These are phyloP conservation scores for Talaromyces funiculosus DNA, from an alignment of 2,329 filamentous ascomycete genomes.

Conservation along the genomic window DNA sequence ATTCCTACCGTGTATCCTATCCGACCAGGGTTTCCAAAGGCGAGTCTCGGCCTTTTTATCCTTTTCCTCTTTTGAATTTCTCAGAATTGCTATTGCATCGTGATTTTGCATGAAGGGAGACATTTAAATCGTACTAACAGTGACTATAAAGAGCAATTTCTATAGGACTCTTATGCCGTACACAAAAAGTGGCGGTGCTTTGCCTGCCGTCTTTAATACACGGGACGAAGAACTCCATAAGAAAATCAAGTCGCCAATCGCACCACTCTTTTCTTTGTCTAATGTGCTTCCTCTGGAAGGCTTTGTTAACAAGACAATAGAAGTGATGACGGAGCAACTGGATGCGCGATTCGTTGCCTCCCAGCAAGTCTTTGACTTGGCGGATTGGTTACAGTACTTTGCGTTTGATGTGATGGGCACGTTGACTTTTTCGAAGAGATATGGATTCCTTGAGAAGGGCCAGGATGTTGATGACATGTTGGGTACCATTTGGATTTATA, in stretches of 20 bases:
- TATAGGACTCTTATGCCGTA: constrained; percentile 9
- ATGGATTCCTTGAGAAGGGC: constrained; percentile 26
- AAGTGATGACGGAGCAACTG: not conserved
- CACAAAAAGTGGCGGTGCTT: constrained; percentile 7
- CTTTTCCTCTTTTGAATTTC: too few species aligned
- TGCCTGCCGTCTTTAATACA: constrained; percentile 27
- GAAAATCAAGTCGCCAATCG: constrained; percentile 11
- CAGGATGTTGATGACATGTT: constrained; percentile 24
- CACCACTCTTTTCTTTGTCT: not conserved
- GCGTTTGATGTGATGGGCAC: constrained; percentile 31
- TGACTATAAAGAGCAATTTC: not conserved
- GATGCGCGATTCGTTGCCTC: not conserved
- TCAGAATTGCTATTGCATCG: not conserved
- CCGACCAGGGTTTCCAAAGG: too few species aligned
- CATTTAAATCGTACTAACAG: not conserved
- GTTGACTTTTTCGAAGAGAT: constrained; percentile 26
- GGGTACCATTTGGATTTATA: constrained; percentile 19
- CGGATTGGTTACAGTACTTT: constrained; percentile 28
- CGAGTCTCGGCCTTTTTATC: too few species aligned
- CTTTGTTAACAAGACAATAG: not conserved
- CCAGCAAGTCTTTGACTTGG: constrained; percentile 18
- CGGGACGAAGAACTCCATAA: constrained; percentile 27
- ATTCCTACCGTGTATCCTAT: too few species aligned
- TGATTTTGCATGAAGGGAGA: not conserved
- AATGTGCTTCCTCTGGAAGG: not conserved